Evolutionary conservation across 495 filamentous ascomycete species (phyloP), one percentile per base, ranked within the genome.

Genomic region (Hypoxylon lienhwacheense): DNA sequence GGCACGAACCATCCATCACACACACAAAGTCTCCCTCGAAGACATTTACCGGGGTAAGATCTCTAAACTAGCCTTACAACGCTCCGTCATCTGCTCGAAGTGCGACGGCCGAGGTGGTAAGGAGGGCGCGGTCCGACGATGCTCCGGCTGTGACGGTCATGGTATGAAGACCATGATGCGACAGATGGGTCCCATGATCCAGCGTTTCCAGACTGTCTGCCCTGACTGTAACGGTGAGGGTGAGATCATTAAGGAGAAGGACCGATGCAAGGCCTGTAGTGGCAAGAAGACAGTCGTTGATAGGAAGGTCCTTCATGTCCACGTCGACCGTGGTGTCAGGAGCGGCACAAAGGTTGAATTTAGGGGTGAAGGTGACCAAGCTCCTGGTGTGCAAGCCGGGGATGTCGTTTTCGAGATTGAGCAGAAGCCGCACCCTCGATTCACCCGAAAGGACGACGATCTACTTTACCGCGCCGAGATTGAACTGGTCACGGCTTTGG

Each of bases 161-260:
- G 95, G 93, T 73, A 95, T 96, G 89, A 97, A 97, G 85, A 96
- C 88, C 15, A 97, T 99, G 92, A 97, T 97, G 93, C 88, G 93
- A 64, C 95, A 97, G 79, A 97, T 97, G 91, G 93, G 95, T 42
- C 93, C 93, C 43, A 99, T 99, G 93, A 97, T 97, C 66, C 95
- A 97, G 75, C 88, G 93, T 41, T 97, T 97, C 83, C 95, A 97
- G 81, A 97, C 95, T 14, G 90, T 97, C 54, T 99, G 93, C 83
- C 89, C 91, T 22, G 93, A 99, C 72, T 99, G 93, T 69, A 89
- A 91, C 52, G 93, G 93, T 53, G 95, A 97, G 70, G 91, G 95
- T 39, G 95, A 99, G 76, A 90, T 86, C 47, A 89, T 99, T 67
- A 87, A 87, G 58, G 93, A 97, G 41, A 91, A 91, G 78, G 95